These are phyloP conservation scores for Fusarium neocosmosporiellum DNA, from an alignment of 2,329 filamentous ascomycete genomes.

Conservation along the genomic window DNA sequence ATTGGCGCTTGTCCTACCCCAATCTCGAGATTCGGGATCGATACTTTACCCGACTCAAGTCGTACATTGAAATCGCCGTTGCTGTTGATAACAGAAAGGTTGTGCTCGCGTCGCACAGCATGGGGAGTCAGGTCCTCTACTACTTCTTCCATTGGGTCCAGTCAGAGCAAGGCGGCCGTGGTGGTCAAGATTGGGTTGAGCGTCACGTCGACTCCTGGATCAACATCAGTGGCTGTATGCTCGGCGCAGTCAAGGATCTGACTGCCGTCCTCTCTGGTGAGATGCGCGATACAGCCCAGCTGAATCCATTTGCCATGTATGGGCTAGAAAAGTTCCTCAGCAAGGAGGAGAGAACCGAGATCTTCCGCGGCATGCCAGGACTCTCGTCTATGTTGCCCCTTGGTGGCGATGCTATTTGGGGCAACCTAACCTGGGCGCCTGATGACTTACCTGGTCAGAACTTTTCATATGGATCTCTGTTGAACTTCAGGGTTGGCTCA, in stretches of 20 bases:
- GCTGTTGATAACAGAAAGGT: conserved; percentile 81
- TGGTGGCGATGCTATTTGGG: conserved; percentile 95
- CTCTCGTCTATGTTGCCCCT: conserved; percentile 97
- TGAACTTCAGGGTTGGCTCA: conserved; percentile 80
- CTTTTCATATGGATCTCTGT: conserved; percentile 80
- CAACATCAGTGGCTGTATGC: conserved; percentile 98
- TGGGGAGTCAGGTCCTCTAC: conserved; percentile 95
- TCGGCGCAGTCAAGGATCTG: conserved; percentile 90
- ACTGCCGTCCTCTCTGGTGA: conserved; percentile 93
- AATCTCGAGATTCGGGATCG: conserved; percentile 93
- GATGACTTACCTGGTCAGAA: conserved; percentile 83
- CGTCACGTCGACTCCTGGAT: conserved; percentile 93
- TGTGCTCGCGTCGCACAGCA: conserved; percentile 91
- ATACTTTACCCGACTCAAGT: conserved; percentile 92
- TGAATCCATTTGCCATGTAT: conserved; percentile 96
- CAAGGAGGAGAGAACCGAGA: conserved; percentile 88
- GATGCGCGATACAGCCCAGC: conserved; percentile 97
- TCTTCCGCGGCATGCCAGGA: conserved; percentile 97
- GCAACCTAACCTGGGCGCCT: conserved; percentile 85
- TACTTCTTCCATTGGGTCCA: conserved; percentile 88
- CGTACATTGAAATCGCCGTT: conserved; percentile 87
- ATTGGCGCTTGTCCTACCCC: conserved; percentile 91
- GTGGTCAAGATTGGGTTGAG: conserved; percentile 91
- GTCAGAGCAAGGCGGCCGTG: conserved; percentile 78
- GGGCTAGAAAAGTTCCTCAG: conserved; percentile 95